Evolutionary conservation across 176 grass and related monocot species (phyloP).

Genomic region (Zizania latifolia): DNA sequence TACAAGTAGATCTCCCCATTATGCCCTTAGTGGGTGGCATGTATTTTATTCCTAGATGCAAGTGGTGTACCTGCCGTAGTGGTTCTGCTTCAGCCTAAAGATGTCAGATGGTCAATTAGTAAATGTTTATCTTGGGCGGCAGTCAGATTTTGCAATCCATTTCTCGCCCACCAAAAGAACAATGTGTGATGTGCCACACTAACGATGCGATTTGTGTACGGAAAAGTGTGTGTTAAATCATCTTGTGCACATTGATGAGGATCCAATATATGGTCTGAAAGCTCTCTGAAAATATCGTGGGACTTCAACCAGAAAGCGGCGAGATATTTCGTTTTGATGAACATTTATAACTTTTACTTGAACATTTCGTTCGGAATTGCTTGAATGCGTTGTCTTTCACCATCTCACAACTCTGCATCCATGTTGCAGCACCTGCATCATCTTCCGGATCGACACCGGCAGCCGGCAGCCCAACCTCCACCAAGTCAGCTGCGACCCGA

Average conservation of each 20-base stretch:
- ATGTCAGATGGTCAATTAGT: not conserved
- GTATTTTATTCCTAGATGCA: not conserved
- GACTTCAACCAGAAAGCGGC: no score
- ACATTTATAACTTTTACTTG: not conserved
- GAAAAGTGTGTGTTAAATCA: not conserved
- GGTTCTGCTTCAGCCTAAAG: not conserved
- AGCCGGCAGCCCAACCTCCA: not conserved
- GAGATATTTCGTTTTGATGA: not conserved
- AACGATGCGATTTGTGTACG: not conserved
- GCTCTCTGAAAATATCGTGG: not conserved
- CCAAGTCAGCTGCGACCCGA: slow-evolving; percentile 1
- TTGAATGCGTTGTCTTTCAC: not conserved
- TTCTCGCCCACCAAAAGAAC: not conserved
- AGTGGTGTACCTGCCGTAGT: not conserved
- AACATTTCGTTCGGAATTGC: not conserved
- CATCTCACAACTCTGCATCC: not conserved
- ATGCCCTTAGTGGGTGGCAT: not conserved
- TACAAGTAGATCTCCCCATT: not conserved
- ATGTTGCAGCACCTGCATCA: slow-evolving; percentile 31
- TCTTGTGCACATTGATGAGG: not conserved
- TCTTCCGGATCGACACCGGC: slow-evolving; percentile 19
- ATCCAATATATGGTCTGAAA: not conserved
- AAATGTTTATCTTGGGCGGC: not conserved
- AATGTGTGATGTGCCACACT: not conserved
- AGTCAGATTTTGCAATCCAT: not conserved